These are phyloP conservation scores for Sicyos baderoa DNA, from an alignment of 306 rosid species.

Conservation along the genomic window DNA sequence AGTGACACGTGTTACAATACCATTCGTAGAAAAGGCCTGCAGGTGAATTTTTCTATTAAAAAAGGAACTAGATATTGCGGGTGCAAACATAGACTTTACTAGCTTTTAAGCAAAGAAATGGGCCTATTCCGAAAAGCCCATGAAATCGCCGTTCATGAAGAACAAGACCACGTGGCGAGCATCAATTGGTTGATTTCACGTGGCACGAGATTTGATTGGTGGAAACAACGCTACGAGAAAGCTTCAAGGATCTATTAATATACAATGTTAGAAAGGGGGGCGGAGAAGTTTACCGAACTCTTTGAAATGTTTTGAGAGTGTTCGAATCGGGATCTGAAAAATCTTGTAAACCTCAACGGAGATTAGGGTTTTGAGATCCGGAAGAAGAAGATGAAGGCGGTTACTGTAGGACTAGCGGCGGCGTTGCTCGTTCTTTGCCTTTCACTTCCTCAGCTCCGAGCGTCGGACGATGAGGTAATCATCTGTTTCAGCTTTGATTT, in stretches of 20 bases:
- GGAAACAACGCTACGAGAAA: constrained; percentile 35
- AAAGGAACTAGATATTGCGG: too few relatives aligned
- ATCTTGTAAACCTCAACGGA: neutral
- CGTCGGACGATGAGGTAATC: constrained; percentile 51
- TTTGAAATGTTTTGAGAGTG: constrained; percentile 4
- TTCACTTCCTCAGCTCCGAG: constrained; percentile 35
- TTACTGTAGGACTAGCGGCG: constrained; percentile 27
- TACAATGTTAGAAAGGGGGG: neutral
- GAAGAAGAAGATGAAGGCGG: constrained; percentile 22
- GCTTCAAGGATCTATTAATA: constrained; percentile 33
- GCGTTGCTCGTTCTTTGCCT: constrained; percentile 34
- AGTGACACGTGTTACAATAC: too few relatives aligned
- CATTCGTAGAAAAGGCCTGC: too few relatives aligned
- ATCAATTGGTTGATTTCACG: constrained; percentile 26
- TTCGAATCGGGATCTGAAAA: constrained; percentile 7
- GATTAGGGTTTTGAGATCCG: constrained; percentile 16
- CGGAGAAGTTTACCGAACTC: neutral
- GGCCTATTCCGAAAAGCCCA: constrained; percentile 14
- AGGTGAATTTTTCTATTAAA: too few relatives aligned
- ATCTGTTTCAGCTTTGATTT: constrained; percentile 21
- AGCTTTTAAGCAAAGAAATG: neutral
- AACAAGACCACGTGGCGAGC: constrained; percentile 27
- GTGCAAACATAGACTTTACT: too few relatives aligned
- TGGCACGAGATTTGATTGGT: constrained; percentile 47
- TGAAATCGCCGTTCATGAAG: neutral